Conservation (phyloP, 768 basidiomycete species). For the Phaeolepiota aurea region DNA sequence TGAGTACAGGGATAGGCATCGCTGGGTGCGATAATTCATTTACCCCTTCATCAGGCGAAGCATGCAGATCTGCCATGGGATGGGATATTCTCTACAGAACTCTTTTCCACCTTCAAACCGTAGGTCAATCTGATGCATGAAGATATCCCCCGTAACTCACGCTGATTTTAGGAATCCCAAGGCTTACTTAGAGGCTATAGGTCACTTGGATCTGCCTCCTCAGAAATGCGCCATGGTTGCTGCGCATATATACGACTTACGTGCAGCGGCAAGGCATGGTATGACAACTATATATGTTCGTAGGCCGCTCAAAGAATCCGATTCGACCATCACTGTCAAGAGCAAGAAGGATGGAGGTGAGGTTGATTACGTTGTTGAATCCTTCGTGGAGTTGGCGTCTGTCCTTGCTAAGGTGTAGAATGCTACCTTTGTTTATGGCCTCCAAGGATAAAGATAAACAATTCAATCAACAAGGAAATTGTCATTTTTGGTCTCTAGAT, state of each 20-base stretch:
- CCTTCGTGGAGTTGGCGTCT: conserved; percentile 40
- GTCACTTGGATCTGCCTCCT: conserved; percentile 41
- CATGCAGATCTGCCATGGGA: conserved; percentile 58
- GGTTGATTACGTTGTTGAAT: conserved; percentile 47
- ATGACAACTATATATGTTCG: conserved; percentile 54
- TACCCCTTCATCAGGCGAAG: conserved; percentile 38
- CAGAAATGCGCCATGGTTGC: conserved; percentile 56
- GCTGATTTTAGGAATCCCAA: conserved; percentile 39
- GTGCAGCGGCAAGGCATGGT: conserved; percentile 41
- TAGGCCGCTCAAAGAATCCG: conserved; percentile 36
- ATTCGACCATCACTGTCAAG: conserved; percentile 17
- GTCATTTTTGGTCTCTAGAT: too few species aligned
- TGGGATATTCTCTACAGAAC: conserved; percentile 47
- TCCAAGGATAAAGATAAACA: too few species aligned
- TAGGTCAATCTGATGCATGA: conserved; percentile 18
- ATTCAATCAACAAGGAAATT: too few species aligned
- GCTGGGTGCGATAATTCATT: background rate
- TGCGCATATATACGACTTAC: conserved; percentile 50
- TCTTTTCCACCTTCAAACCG: conserved; percentile 62
- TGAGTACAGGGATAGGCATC: conserved; percentile 16
- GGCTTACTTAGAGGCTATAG: conserved; percentile 39
- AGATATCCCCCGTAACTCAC: background rate
- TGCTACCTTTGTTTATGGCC: too few species aligned
- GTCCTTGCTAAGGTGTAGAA: conserved; percentile 5
- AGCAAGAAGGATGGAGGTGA: conserved; percentile 46